phyloP scores from a whole-genome alignment of 805 yeast species.

The Cyberlindnera misumaiensis region DNA sequence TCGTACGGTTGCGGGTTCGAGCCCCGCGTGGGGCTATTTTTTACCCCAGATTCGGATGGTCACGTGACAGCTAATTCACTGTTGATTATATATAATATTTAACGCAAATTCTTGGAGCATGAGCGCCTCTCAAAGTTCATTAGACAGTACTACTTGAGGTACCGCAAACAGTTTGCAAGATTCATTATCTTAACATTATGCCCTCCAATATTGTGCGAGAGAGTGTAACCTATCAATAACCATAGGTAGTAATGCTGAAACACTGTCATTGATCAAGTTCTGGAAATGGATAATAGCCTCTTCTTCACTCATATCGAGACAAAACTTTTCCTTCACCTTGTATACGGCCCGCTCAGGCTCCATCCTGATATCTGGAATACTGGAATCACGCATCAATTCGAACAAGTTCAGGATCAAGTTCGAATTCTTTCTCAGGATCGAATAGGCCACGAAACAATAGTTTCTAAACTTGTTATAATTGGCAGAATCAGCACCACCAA shows the following conservation, averaged over 20 bases:
- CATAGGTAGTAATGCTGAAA: conserved; percentile 86
- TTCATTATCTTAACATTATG: conserved; percentile 34
- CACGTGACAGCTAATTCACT: no score
- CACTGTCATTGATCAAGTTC: conserved; percentile 87
- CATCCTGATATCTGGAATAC: conserved; percentile 79
- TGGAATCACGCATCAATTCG: conserved; percentile 89
- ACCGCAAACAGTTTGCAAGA: no score
- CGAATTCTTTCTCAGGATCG: conserved; percentile 82
- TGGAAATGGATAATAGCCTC: conserved; percentile 95
- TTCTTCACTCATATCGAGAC: conserved; percentile 89
- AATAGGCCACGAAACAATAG: conserved; percentile 91
- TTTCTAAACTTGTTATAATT: conserved; percentile 83
- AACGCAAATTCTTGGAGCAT: no score
- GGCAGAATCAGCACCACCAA: conserved; percentile 88
- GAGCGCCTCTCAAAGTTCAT: no score
- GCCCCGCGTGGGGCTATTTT: conserved; percentile 28
- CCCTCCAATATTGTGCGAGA: conserved; percentile 96
- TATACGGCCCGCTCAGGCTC: conserved; percentile 84
- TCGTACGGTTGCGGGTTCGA: conserved; percentile 31
- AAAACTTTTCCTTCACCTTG: conserved; percentile 91
- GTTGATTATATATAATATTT: no score
- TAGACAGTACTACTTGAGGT: not conserved
- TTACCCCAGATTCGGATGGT: conserved; percentile 1
- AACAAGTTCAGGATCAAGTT: conserved; percentile 85
- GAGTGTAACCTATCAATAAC: conserved; percentile 93